A percentile compares a stretch with the other conserved stretches of the same genome.
Conservation (phyloP, 352 stramenopile species). For the Hyaloperonospora brassicae region DNA sequence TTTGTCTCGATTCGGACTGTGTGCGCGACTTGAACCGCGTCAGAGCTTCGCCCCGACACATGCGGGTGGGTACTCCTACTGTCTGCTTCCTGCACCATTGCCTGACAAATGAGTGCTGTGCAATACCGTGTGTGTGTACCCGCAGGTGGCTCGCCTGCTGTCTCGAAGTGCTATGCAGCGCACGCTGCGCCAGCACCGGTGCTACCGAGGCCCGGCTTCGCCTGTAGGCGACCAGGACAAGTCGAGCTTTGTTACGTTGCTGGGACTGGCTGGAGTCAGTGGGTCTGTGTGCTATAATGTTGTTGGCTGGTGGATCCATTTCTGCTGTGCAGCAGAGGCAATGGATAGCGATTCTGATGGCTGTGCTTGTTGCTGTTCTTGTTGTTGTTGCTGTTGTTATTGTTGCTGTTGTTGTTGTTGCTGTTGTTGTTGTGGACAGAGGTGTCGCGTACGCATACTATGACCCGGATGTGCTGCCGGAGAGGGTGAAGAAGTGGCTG, state of each 20-base stretch:
- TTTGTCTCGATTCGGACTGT: too few species aligned
- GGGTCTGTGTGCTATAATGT: slow-evolving; percentile 27
- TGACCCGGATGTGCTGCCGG: slow-evolving; percentile 73
- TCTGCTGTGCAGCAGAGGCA: background rate
- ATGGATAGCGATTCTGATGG: too few species aligned
- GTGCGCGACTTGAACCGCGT: too few species aligned
- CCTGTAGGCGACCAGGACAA: slow-evolving; percentile 61
- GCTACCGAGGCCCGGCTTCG: slow-evolving; percentile 50
- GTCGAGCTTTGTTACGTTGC: slow-evolving; percentile 73
- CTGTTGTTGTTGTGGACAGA: slow-evolving; percentile 23
- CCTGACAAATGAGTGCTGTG: too few species aligned
- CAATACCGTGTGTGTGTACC: background rate
- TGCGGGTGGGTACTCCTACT: too few species aligned
- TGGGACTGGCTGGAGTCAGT: slow-evolving; percentile 51
- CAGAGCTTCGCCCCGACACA: too few species aligned
- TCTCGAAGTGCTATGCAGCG: slow-evolving; percentile 32
- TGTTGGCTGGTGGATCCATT: background rate
- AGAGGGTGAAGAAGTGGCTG: slow-evolving; percentile 63
- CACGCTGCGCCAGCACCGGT: slow-evolving; percentile 42
- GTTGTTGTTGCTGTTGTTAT: background rate
- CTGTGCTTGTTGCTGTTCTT: background rate
- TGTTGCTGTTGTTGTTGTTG: background rate
- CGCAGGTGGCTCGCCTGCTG: slow-evolving; percentile 26
- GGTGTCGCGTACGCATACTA: slow-evolving; percentile 79
- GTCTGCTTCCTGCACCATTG: too few species aligned